Evolutionary conservation across 169 alveolate genomes (phyloP), one percentile per base, ranked within the genome.

Genomic region (Neospora caninum): DNA sequence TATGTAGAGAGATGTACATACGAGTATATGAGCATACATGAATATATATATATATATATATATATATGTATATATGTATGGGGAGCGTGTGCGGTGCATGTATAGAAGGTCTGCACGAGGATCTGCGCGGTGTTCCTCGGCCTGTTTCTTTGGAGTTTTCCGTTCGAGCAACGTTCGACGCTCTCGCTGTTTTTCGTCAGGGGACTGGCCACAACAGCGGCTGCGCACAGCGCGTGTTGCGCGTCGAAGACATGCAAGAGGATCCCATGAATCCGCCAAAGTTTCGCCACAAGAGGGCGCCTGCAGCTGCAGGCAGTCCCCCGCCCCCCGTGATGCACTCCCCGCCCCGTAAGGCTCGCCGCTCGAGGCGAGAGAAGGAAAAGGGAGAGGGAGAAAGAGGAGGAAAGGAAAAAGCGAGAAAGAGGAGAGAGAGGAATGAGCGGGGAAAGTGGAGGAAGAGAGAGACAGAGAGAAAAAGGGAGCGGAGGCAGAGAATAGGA

Each of bases 261-360:
- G 99, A 99, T 94, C 99, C 99, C 0, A 84, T 99, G 95, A 99
- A 98, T 88, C 99, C 99, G 7, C 99, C 99, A 0, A 97, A 98
- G 92, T 98, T 98, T 94, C 97, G 97, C 92, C 99, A 99, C 96
- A 99, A 98, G 97, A 97, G 98, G 96, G 97, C 98, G 82, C 99
- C 92, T 20, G 93, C 95, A 22, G 97, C 95, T n/a, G 96, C 95
- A 20, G 92, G 70, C 43, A 39, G 88, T 31, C 91, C 93, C 0
- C 95, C 95, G 36, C 95, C 95, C 20, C 95, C 95, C 27, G 93
- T 93, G 31, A 49, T 84, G 70, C 95, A 93, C 86, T 93, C 95
- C 36, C 95, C 95, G 2, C 64, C 95, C 22, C 78, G 95, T 93
- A 43, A 86, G 91, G 9, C 36, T 34, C 34, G 7, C 64, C 64